phyloP scores from a whole-genome alignment of 2,329 filamentous ascomycete species.

The Aquanectria penicillioides region DNA sequence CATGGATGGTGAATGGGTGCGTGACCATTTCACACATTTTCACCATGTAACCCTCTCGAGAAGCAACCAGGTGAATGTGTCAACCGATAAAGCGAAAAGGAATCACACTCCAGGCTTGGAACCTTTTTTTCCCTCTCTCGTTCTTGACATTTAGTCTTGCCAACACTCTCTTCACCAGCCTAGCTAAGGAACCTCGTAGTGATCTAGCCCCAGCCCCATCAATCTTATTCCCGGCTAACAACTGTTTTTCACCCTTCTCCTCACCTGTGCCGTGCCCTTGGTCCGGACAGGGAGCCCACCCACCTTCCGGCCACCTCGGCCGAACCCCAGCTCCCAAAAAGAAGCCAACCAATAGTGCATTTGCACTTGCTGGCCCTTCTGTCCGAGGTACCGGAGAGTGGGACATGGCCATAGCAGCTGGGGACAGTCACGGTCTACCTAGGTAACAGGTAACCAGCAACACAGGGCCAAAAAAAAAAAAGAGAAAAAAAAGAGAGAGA shows the following conservation, averaged over 20 bases:
- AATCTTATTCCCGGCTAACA: not conserved
- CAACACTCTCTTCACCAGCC: too few species aligned
- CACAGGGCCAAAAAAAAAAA: not conserved
- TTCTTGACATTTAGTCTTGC: too few species aligned
- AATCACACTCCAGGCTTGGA: too few species aligned
- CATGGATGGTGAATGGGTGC: conserved; percentile 11
- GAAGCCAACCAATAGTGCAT: conserved; percentile 7
- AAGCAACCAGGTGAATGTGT: not conserved
- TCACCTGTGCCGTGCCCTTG: conserved; percentile 18
- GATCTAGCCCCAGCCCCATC: not conserved
- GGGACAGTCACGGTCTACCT: conserved; percentile 1
- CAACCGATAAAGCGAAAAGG: not conserved
- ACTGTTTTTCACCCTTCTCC: conserved; percentile 1
- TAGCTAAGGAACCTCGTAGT: not conserved
- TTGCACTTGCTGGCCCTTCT: conserved; percentile 12
- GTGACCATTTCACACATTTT: conserved; percentile 6
- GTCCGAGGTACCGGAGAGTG: conserved; percentile 21
- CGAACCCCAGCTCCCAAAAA: conserved; percentile 14
- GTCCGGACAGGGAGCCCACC: conserved; percentile 15
- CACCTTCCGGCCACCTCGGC: conserved; percentile 19
- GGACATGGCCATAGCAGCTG: conserved; percentile 12
- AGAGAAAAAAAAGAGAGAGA: not conserved
- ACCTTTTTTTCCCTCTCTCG: too few species aligned
- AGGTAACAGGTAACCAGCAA: not conserved
- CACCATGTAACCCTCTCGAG: not conserved